These are phyloP conservation scores for Fusarium buharicum DNA, from an alignment of 2,329 filamentous ascomycete species.

Conservation along the genomic window DNA sequence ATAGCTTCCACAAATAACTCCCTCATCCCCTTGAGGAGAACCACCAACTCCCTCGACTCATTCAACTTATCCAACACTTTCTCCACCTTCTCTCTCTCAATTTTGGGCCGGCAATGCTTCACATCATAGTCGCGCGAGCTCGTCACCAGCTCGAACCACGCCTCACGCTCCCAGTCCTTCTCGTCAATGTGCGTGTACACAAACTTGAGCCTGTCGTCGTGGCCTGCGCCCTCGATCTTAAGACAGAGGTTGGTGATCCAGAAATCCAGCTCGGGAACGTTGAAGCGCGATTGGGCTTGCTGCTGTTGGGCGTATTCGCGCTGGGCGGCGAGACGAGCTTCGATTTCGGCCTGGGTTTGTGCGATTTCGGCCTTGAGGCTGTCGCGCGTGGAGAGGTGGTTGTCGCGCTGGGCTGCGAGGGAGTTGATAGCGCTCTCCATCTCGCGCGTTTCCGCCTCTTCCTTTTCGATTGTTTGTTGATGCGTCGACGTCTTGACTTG, in stretches of 20 bases:
- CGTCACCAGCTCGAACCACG: constrained; percentile 92
- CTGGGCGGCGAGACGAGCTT: constrained; percentile 75
- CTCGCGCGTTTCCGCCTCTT: constrained; percentile 79
- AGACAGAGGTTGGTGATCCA: constrained; percentile 93
- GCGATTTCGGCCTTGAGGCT: constrained; percentile 69
- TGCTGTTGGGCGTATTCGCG: constrained; percentile 77
- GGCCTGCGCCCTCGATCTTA: constrained; percentile 87
- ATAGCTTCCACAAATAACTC: constrained; percentile 78
- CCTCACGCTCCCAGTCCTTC: constrained; percentile 86
- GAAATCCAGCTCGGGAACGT: constrained; percentile 92
- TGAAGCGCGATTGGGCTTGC: constrained; percentile 86
- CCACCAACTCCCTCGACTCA: constrained; percentile 77
- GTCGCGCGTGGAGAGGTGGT: constrained; percentile 67
- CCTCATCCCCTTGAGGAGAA: constrained; percentile 83
- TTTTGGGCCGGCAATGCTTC: constrained; percentile 80
- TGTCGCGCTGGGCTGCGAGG: constrained; percentile 69
- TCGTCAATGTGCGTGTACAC: constrained; percentile 89
- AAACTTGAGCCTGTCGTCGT: constrained; percentile 87
- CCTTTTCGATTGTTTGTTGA: constrained; percentile 79
- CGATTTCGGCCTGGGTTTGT: constrained; percentile 76
- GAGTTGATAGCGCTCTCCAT: constrained; percentile 72
- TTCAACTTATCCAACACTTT: constrained; percentile 82
- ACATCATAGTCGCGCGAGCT: constrained; percentile 86
- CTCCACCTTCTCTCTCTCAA: constrained; percentile 82
- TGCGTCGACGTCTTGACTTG: constrained; percentile 76